Evolutionary conservation across 2,329 filamentous ascomycete species (phyloP).

Genomic region (Xylaria sp.): DNA sequence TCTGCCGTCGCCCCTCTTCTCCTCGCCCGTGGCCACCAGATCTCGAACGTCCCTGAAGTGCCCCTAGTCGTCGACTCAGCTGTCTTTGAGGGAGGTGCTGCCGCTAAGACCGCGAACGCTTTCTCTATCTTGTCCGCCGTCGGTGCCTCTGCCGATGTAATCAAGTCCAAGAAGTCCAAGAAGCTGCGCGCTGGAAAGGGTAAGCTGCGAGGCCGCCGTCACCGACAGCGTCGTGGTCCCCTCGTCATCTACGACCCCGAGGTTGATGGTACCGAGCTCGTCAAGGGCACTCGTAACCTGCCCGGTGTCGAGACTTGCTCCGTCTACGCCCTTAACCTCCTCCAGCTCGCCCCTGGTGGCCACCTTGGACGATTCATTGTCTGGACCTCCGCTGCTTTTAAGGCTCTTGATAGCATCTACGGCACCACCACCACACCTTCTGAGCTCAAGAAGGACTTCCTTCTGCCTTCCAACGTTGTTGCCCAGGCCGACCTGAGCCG

Average conservation of each 20-base stretch:
- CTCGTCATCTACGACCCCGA: constrained; percentile 97
- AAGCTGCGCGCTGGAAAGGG: constrained; percentile 99
- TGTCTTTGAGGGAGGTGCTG: constrained; percentile 78
- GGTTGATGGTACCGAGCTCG: constrained; percentile 91
- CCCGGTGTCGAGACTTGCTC: constrained; percentile 96
- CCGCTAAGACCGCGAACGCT: constrained; percentile 88
- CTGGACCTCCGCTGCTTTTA: constrained; percentile 97
- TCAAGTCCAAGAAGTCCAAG: constrained; percentile 95
- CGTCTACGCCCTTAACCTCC: constrained; percentile 94
- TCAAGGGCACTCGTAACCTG: constrained; percentile 97
- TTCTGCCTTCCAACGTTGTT: constrained; percentile 90
- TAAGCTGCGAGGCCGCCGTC: constrained; percentile 95
- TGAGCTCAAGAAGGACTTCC: constrained; percentile 98
- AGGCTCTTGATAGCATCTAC: constrained; percentile 96
- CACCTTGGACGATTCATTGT: constrained; percentile 99
- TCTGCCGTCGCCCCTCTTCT: constrained; percentile 94
- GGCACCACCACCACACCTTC: constrained; percentile 89
- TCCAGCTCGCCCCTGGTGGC: constrained; percentile 98
- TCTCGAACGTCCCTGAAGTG: constrained; percentile 91
- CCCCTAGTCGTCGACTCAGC: constrained; percentile 94
- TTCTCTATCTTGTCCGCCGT: constrained; percentile 86
- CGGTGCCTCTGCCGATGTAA: constrained; percentile 87
- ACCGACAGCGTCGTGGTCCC: constrained; percentile 96
- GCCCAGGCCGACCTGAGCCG: constrained; percentile 94
- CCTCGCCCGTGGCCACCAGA: constrained; percentile 94